Base-by-base conservation (phyloP, 352 stramenopile genomes). In the Phytophthora kernoviae region DNA sequence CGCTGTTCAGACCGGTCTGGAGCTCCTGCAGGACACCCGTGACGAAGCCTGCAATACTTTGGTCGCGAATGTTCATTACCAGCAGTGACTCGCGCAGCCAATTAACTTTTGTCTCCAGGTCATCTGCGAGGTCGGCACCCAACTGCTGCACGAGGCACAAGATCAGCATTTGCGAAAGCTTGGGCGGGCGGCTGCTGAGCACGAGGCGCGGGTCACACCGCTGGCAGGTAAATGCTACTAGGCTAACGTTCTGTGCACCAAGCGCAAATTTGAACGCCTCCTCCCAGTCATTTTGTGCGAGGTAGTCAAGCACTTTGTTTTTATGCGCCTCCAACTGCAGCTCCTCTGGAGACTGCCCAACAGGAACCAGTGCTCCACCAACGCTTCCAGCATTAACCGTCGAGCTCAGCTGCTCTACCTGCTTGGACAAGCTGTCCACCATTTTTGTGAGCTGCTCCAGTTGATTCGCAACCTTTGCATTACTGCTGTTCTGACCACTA, bases 91-190 rank as follows among this genome's bases (percentile, higher is more conserved):
- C 86, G 21, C 81, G 81, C 56, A 94, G 61, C 86, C 86, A 94
- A 43, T 75, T 69, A 2, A 94, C 62, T 64, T 90, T 92, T 22
- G 86, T 81, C 48, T 79, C 51, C 24, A 91, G 45, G 32, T 92
- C 79, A 52, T 90, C 79, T 1, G 57, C 71, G 6, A 93, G 51
- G 24, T 93, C 84, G 1, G 83, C 81, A 22, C 86, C 86, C 30
- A 94, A 72, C 40, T 94, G 86, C 63, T 94, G 86, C 21, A 94
- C 86, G 14, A 94, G 70, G 41, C 86, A 94, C 53, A 94, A 59
- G 45, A 94, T 84, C 62, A 93, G 62, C 83, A 93, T 92, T 61
- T 94, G 86, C 53, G 86, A 92, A 36, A 94, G 77, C 68, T 89
- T 80, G 8, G 82, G 78, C 10, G 81, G 85, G 1, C 81, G 83